Evolutionary conservation across 345 rosid species (phyloP).

Genomic region (Populus nigra): DNA sequence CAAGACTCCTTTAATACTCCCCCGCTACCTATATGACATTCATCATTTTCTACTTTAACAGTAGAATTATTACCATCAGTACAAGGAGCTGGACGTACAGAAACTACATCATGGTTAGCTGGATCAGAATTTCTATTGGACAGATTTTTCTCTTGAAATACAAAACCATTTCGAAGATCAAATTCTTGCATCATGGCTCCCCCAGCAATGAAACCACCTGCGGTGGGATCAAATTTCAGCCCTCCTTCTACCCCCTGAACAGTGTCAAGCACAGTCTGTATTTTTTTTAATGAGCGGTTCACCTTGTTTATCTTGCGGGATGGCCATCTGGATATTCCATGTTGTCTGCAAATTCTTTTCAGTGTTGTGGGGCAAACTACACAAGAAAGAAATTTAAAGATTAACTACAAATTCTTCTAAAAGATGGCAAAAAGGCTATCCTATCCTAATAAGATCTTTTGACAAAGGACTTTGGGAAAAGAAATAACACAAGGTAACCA

Average conservation of each 20-base stretch:
- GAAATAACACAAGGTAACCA: background rate
- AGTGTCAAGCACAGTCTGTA: conserved; percentile 76
- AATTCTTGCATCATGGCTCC: conserved; percentile 42
- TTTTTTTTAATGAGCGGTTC: conserved; percentile 69
- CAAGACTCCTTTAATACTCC: conserved; percentile 16
- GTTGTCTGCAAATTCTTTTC: conserved; percentile 94
- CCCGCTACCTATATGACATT: conserved; percentile 17
- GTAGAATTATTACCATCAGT: conserved; percentile 27
- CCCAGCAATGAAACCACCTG: conserved; percentile 66
- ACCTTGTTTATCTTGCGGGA: conserved; percentile 93
- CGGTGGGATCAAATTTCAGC: conserved; percentile 63
- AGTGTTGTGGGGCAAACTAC: conserved; percentile 93
- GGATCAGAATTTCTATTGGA: conserved; percentile 26
- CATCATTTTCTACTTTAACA: conserved; percentile 60
- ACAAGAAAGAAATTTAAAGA: conserved; percentile 20
- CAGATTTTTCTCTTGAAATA: conserved; percentile 27
- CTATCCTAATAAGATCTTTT: background rate
- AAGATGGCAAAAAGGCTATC: background rate
- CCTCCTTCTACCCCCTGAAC: conserved; percentile 91
- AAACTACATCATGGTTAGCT: conserved; percentile 12
- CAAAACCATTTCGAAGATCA: conserved; percentile 34
- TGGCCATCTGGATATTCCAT: conserved; percentile 92
- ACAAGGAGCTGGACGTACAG: conserved; percentile 14
- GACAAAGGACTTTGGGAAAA: background rate
- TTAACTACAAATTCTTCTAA: background rate